Percentiles rank a stretch among this genome's conserved stretches.
These are phyloP conservation scores for Fusarium sp. DNA, from an alignment of 2,329 filamentous ascomycete genomes.

Conservation along the genomic window DNA sequence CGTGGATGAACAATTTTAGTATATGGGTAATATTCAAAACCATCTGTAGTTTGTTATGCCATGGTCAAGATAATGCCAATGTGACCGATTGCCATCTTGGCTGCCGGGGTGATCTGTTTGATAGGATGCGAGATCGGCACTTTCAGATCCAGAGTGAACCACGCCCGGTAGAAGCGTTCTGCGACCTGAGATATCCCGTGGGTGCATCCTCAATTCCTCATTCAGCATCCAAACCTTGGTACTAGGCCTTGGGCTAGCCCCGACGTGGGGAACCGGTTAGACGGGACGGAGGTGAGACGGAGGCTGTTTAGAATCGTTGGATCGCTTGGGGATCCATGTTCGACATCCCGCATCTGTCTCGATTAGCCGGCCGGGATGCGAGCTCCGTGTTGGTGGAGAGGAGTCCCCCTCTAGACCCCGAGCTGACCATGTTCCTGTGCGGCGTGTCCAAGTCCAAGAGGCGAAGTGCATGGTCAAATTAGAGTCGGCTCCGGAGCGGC, in stretches of 20 bases:
- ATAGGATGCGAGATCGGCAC: slow-evolving; percentile 44
- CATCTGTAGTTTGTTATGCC: neutral
- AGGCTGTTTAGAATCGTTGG: slow-evolving; percentile 14
- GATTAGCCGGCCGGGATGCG: slow-evolving; percentile 28
- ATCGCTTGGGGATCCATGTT: slow-evolving; percentile 24
- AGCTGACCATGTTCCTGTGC: slow-evolving; percentile 21
- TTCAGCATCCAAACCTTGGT: slow-evolving; percentile 4
- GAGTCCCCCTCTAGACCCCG: slow-evolving; percentile 11
- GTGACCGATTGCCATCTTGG: slow-evolving; percentile 27
- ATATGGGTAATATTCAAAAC: neutral
- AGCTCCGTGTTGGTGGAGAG: slow-evolving; percentile 16
- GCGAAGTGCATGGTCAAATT: slow-evolving; percentile 35
- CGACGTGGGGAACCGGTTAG: slow-evolving; percentile 30
- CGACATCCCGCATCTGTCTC: slow-evolving; percentile 27
- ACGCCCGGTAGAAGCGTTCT: slow-evolving; percentile 16
- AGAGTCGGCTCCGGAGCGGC: slow-evolving; percentile 3
- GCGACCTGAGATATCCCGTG: slow-evolving; percentile 2
- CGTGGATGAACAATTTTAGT: neutral
- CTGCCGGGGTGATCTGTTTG: slow-evolving; percentile 27
- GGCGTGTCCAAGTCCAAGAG: slow-evolving; percentile 14
- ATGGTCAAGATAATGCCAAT: slow-evolving; percentile 11
- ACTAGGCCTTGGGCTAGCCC: neutral
- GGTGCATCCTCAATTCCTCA: slow-evolving; percentile 21
- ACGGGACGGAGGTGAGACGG: slow-evolving; percentile 32
- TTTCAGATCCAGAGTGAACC: slow-evolving; percentile 27